Evolutionary conservation across 495 filamentous ascomycete species (phyloP).

Genomic region (Beverwykella pulmonaria): DNA sequence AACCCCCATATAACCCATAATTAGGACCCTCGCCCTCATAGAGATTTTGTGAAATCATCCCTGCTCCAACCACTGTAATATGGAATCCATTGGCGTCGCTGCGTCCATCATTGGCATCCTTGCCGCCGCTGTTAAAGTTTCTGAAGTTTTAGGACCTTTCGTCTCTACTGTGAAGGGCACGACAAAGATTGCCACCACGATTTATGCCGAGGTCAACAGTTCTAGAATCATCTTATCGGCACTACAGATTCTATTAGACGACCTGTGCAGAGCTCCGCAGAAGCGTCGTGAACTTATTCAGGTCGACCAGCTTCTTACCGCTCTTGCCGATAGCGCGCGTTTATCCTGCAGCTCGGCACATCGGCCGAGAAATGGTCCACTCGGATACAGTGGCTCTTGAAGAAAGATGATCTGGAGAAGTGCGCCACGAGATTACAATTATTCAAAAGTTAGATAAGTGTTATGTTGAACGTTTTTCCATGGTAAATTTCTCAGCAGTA

Average conservation of each 20-base stretch:
- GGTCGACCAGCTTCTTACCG: slow-evolving; percentile 12
- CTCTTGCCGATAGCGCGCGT: slow-evolving; percentile 16
- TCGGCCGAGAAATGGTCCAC: background rate
- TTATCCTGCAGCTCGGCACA: slow-evolving; percentile 10
- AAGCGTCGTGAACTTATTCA: slow-evolving; percentile 4
- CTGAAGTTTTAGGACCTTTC: slow-evolving; percentile 7
- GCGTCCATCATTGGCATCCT: slow-evolving; percentile 22
- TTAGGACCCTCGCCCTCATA: no score
- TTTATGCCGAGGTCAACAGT: slow-evolving; percentile 1
- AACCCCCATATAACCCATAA: no score
- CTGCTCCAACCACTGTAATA: no score
- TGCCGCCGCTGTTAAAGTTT: slow-evolving; percentile 10
- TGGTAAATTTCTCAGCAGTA: slow-evolving; percentile 4
- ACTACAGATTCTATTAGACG: background rate
- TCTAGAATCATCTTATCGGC: slow-evolving; percentile 1
- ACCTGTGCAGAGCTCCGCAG: background rate
- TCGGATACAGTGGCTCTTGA: slow-evolving; percentile 2
- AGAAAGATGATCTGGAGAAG: background rate
- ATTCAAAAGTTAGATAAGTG: slow-evolving; percentile 2
- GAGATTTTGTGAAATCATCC: no score
- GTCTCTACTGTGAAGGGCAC: slow-evolving; percentile 1
- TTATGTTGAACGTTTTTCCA: slow-evolving; percentile 21
- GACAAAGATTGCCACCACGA: background rate
- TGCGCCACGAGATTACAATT: background rate
- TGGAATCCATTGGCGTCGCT: slow-evolving; percentile 19